Evolutionary conservation across 495 filamentous ascomycete genomes (phyloP), one percentile per base, ranked within the genome.

Genomic region (Neurospora tetrasperma): DNA sequence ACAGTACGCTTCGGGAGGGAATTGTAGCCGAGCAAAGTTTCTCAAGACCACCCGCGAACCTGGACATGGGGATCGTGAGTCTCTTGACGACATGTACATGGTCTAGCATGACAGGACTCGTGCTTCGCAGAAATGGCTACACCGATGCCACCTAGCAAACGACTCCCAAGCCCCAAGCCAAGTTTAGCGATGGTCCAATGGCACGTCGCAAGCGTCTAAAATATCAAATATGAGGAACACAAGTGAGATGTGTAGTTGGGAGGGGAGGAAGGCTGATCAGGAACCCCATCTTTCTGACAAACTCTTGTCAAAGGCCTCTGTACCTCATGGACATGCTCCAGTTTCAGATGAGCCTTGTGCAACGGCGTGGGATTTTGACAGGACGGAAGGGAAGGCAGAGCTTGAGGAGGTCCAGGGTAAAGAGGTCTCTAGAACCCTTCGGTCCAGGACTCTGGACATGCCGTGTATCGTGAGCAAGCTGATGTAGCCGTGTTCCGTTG

Each of bases 341-440:
- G 74, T 75, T 69, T 74, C 72, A 75, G 41, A 73, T 31, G 71
- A 23, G 41, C 62, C 41, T 46, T 71, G 74, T 77, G 69, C 72
- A 71, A 75, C 74, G 23, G 46, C 73, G 73, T 71, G 74, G 35
- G 16, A 73, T 77, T 74, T 74, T 78, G 74, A 75, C 76, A 79
- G 79, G 75, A 77, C 59, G 73, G 71, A 59, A 69, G 42, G 62
- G 46, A 75, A 72, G 71, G 11, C 69, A 75, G 73, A 71, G 59
- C 72, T 69, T 74, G 72, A 69, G 70, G 70, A 71, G 69, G 77
- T 78, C 69, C 54, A 62, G 79, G 79, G 14, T 41, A 3, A 39
- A 35, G 48, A 73, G 69, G 43, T 59, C 48, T 59, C 48, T 66
- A 66, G 54, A 66, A 66, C 14, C 27, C 27, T 66, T 66, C 54